Evolutionary conservation across 2,329 filamentous ascomycete genomes (phyloP), one percentile per base, ranked within the genome.

Genomic region (Neonectria hederae): DNA sequence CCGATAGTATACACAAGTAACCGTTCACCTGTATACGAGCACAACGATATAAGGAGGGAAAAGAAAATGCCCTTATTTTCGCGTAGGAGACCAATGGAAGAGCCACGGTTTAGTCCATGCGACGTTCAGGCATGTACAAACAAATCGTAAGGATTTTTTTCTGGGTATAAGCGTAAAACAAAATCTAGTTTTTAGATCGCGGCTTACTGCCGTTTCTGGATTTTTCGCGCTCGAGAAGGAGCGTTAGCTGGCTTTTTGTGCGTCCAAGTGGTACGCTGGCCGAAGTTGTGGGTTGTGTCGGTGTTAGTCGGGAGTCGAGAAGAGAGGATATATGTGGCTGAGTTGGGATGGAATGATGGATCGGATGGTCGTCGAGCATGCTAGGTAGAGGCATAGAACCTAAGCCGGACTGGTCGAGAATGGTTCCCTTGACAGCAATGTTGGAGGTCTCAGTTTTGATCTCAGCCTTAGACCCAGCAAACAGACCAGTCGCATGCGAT

Each of bases 221-320:
- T 69, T 82, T 85, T 65, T 86, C 85, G 38, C 84, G 82, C 68
- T 88, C 85, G 21, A 89, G 78, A 1, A 90, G 78, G 4, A 89
- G 76, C 10, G 84, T 85, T 28, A 90, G 78, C 72, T 89, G 86
- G 69, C 87, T 89, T 74, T 84, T 87, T n/a, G 86, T 85, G 62
- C 86, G 80, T n/a, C 81, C 86, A 53, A 89, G 77, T 4, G 83
- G 84, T 8, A 86, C 79, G 14, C 76, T 76, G 26, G 82, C 76
- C 14, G 80, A 77, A 11, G 79, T 75, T 46, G 79, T 84, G 5
- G 84, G 84, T 59, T 81, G 81, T 0, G 85, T 87, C 24, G 85
- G 85, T 5, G 79, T 81, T 60, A 86, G 82, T 22, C 78, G 72
- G 9, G 80, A 78, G 26, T 79, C 78, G 8, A 76, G 71, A 19